Base-by-base conservation (phyloP, 108 stramenopile genomes). In the Fistulifera pelliculosa region DNA sequence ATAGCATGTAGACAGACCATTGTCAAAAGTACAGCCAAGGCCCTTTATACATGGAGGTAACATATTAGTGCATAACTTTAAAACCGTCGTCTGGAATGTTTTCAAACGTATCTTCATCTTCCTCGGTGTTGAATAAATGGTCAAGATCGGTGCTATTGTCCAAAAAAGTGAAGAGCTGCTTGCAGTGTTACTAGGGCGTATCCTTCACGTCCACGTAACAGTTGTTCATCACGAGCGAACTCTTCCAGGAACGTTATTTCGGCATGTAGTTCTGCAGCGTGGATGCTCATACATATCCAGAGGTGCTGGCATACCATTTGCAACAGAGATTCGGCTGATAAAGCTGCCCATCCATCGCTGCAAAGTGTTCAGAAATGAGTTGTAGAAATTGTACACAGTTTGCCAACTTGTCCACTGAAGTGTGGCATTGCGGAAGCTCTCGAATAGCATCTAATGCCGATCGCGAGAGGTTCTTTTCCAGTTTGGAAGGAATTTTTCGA, bases 211-310 rank as follows among this genome's bases (percentile, higher is more conserved):
- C 90, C 90, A 15, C 79, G 74, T 8, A 86, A 57, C 18, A 93
- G 60, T 41, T 86, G 84, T 52, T 86, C 82, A 48, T 93, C 87
- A 41, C 83, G 66, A 7, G 90, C 80, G 70, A 93, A 93, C 54
- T 93, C 90, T 62, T 93, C 90, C 59, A 93, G 55, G 47, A 93
- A 93, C 13, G 76, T 75, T 17, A 87, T 64, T 58, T 93, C 85
- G 12, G 86, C 82, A 65, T 91, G 80, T 0, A 87, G 74, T 26
- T 76, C 74, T 2, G 85, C 81, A 31, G 70, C 68, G 49, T 83
- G 55, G 47, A 91, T 59, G 6, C 16, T 21, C 44, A 17, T 17
- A 21, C 19, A 17, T 4, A 45, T 21, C 16, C 16, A 19, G 6
- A 45, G 19, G 60, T 91, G 90, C 47, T 83, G 80, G 54, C 90